Evolutionary conservation across 176 grass and related monocot species (phyloP).

Genomic region (Poa annua): DNA sequence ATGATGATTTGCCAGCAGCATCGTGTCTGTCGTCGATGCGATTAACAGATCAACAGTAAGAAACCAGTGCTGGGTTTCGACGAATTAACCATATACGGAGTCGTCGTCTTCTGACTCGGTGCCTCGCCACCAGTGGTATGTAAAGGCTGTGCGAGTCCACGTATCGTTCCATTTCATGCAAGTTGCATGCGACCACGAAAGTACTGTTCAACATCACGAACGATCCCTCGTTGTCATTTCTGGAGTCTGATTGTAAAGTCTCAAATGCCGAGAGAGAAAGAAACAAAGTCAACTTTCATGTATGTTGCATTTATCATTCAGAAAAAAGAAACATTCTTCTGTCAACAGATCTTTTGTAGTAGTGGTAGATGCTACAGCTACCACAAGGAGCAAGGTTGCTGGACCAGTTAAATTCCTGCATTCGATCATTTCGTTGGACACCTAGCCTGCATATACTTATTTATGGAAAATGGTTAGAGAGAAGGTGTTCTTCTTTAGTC

Average conservation of each 20-base stretch:
- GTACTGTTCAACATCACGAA: neutral
- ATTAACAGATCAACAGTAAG: neutral
- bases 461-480: too few species aligned
- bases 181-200: neutral
- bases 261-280: neutral
- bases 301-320: neutral
- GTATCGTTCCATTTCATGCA: neutral
- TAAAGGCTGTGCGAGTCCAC: constrained; percentile 2
- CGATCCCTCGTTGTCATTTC: neutral
- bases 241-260: neutral
- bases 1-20: neutral
- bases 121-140: neutral
- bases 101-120: neutral
- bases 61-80: too few species aligned
- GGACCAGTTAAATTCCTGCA: neutral
- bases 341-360: neutral
- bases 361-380: neutral
- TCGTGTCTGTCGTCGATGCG: neutral
- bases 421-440: neutral
- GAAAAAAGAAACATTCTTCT: neutral
- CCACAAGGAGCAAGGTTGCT: neutral
- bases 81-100: neutral
- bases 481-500: too few species aligned
- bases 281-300: neutral
- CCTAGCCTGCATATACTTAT: too few species aligned